Conservation (phyloP, 139 green algal species). For the Choricystis sp. region DNA sequence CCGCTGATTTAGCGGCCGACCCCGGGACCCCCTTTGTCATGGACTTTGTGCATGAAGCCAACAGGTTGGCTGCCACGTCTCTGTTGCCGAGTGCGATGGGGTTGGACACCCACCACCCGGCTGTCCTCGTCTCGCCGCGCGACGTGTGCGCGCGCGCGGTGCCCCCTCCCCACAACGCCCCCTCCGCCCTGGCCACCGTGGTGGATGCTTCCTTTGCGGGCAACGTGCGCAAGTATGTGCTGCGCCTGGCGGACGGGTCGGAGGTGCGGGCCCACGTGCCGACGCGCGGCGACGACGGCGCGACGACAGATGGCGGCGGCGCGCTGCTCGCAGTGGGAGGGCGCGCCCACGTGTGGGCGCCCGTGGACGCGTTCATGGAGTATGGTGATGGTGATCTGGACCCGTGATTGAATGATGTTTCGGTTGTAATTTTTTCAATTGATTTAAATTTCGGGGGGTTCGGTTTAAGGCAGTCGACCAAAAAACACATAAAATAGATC, state of each 20-base stretch:
- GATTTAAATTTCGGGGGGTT: no score
- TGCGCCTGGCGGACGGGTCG: neutral
- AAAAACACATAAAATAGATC: no score
- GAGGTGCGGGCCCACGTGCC: neutral
- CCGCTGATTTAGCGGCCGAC: conserved; percentile 27
- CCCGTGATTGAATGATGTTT: no score
- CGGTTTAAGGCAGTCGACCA: no score
- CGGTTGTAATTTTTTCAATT: no score
- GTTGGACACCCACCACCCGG: neutral
- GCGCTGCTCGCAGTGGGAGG: neutral
- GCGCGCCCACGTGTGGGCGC: neutral
- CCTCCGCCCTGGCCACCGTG: no score
- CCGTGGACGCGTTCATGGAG: neutral
- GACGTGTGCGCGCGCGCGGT: neutral
- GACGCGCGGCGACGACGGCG: neutral
- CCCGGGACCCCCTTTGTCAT: conserved; percentile 65
- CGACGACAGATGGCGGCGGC: no score
- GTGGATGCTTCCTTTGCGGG: neutral
- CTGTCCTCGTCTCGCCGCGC: neutral
- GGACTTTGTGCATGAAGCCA: conserved; percentile 61
- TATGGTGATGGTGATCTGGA: neutral
- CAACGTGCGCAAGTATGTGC: neutral
- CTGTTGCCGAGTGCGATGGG: neutral
- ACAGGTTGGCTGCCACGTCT: conserved; percentile 31
- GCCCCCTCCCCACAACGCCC: no score